Conservation (phyloP, 495 filamentous ascomycete genomes). For the Penicillium ucsense region DNA sequence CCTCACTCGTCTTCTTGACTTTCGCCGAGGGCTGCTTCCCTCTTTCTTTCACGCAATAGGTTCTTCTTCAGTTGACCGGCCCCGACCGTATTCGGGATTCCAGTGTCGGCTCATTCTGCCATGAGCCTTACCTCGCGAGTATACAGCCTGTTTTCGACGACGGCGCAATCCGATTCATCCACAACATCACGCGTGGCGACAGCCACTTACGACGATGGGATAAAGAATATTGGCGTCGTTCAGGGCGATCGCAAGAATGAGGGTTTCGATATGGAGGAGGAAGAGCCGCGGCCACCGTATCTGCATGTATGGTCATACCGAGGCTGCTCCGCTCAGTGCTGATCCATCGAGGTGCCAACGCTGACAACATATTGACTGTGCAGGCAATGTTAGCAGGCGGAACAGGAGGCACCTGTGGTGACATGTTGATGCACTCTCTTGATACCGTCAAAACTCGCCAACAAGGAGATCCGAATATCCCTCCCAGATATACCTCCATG, state of each 20-base stretch:
- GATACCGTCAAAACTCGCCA: constrained; percentile 99
- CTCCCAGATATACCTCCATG: constrained; percentile 84
- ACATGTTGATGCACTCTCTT: constrained; percentile 97
- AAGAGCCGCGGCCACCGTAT: constrained; percentile 52
- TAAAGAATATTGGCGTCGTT: background rate
- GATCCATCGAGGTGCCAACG: background rate
- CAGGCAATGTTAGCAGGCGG: constrained; percentile 95
- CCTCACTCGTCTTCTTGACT: constrained; percentile 13
- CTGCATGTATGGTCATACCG: constrained; percentile 45
- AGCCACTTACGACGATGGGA: constrained; percentile 3
- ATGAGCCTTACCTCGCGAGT: constrained; percentile 41
- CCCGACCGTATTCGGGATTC: constrained; percentile 24
- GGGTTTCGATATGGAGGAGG: constrained; percentile 22
- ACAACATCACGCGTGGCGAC: background rate
- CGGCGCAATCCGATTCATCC: constrained; percentile 20
- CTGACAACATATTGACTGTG: constrained; percentile 1
- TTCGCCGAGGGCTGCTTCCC: constrained; percentile 10
- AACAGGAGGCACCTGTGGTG: constrained; percentile 79
- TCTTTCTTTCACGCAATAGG: background rate
- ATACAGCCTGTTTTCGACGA: constrained; percentile 33
- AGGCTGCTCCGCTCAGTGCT: background rate
- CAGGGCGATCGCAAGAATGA: constrained; percentile 8
- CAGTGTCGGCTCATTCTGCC: constrained; percentile 26
- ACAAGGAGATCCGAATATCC: constrained; percentile 87
- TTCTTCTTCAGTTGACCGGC: constrained; percentile 4